These are phyloP conservation scores for Penicillium goetzii DNA, from an alignment of 495 filamentous ascomycete species.

Conservation along the genomic window DNA sequence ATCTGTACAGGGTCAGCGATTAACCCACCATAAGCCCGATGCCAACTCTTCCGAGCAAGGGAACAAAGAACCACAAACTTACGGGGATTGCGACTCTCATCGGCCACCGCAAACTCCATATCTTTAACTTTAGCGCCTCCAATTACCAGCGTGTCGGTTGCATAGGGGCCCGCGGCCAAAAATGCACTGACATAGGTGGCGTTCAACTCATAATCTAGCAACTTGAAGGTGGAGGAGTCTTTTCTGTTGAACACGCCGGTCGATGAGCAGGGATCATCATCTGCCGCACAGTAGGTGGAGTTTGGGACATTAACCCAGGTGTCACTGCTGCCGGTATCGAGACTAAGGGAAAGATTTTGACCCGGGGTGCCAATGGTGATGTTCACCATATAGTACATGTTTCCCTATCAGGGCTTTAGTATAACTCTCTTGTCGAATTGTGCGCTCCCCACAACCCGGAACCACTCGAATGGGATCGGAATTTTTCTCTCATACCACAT, in stretches of 20 bases:
- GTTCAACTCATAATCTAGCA: slow-evolving; percentile 69
- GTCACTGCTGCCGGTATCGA: slow-evolving; percentile 82
- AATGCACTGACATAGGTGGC: slow-evolving; percentile 80
- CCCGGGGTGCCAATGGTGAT: slow-evolving; percentile 68
- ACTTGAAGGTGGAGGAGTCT: slow-evolving; percentile 68
- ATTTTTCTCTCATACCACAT: slow-evolving; percentile 16
- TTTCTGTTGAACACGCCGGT: slow-evolving; percentile 58
- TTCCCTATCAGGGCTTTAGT: slow-evolving; percentile 39
- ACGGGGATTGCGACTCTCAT: slow-evolving; percentile 56
- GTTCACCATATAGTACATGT: slow-evolving; percentile 68
- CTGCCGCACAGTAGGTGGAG: slow-evolving; percentile 27
- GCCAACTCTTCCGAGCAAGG: neutral
- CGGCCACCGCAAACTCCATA: slow-evolving; percentile 78
- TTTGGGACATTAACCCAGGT: slow-evolving; percentile 59
- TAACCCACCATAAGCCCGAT: neutral
- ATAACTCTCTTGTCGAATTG: neutral
- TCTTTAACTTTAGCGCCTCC: slow-evolving; percentile 58
- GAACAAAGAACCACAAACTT: slow-evolving; percentile 18
- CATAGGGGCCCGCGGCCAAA: slow-evolving; percentile 74
- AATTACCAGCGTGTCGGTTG: slow-evolving; percentile 70
- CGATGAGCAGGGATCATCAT: slow-evolving; percentile 50
- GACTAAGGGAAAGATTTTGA: slow-evolving; percentile 59
- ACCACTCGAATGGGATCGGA: slow-evolving; percentile 1
- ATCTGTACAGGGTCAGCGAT: slow-evolving; percentile 36
- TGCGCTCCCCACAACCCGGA: neutral